phyloP scores from a whole-genome alignment of 768 basidiomycete genomes.

The Cystofilobasidium ferigula region DNA sequence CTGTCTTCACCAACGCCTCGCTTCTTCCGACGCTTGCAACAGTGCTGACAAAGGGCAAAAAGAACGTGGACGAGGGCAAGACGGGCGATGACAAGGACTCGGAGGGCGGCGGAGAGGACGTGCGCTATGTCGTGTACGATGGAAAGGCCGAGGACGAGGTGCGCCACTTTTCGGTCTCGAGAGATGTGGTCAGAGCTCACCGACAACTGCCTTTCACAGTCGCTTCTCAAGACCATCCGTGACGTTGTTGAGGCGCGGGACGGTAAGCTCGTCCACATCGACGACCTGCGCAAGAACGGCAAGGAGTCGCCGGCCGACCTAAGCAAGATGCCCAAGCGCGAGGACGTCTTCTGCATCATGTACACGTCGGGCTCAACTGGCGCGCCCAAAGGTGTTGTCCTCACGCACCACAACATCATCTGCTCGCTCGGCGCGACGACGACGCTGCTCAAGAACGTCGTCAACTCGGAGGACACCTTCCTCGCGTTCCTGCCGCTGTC shows the following conservation, averaged over 20 bases:
- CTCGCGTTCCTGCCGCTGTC: conserved; percentile 31
- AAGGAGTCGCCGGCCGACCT: conserved; percentile 47
- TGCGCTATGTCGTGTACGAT: conserved; percentile 77
- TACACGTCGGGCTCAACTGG: conserved; percentile 59
- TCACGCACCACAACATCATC: conserved; percentile 76
- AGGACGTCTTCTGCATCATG: conserved; percentile 60
- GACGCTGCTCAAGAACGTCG: conserved; percentile 7
- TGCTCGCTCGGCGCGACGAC: conserved; percentile 23
- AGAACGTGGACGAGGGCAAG: conserved; percentile 10
- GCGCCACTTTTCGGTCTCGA: neutral
- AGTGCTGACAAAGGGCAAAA: conserved; percentile 59
- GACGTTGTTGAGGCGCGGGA: conserved; percentile 10
- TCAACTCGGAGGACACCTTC: conserved; percentile 18
- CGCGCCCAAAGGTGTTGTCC: conserved; percentile 83
- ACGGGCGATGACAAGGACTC: conserved; percentile 18
- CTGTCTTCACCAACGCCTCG: conserved; percentile 83
- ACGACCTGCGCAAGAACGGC: conserved; percentile 65
- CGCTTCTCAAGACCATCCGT: conserved; percentile 5
- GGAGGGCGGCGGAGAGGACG: conserved; percentile 37
- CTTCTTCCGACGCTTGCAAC: conserved; percentile 60
- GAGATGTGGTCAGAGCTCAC: neutral
- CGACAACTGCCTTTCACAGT: too few relatives aligned
- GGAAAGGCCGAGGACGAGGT: conserved; percentile 46
- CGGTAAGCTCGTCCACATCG: conserved; percentile 51
- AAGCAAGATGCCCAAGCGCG: conserved; percentile 43